phyloP scores from a whole-genome alignment of 352 stramenopile genomes.

The Phytophthora fragariae region DNA sequence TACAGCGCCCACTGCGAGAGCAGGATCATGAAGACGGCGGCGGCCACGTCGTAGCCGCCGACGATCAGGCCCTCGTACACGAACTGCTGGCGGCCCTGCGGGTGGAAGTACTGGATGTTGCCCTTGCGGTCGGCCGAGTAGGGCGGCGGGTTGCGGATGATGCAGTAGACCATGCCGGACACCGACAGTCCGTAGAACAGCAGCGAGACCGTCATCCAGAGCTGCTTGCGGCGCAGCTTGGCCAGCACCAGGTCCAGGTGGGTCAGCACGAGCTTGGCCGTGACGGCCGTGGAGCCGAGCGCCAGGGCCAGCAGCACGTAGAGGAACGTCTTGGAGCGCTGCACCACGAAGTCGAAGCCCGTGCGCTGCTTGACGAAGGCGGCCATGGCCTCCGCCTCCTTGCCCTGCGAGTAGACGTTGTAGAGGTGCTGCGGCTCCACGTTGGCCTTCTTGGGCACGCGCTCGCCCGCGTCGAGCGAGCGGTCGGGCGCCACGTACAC shows the following conservation, averaged over 20 bases:
- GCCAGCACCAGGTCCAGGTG: conserved; percentile 77
- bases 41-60: conserved; percentile 69
- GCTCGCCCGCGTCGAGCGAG: conserved; percentile 57
- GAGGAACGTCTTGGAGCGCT: conserved; percentile 75
- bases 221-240: conserved; percentile 80
- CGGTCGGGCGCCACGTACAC: conserved; percentile 78
- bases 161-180: conserved; percentile 91
- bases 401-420: conserved; percentile 83
- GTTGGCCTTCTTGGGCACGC: conserved; percentile 59
- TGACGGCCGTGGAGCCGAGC: conserved; percentile 46
- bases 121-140: conserved; percentile 78
- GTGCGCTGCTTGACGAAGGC: conserved; percentile 85
- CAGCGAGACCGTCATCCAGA: conserved; percentile 90
- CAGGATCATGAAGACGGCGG: conserved; percentile 78
- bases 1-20: conserved; percentile 88
- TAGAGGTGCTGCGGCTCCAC: conserved; percentile 67
- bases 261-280: conserved; percentile 65
- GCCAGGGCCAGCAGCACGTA: conserved; percentile 53
- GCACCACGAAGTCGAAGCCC: conserved; percentile 77
- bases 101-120: conserved; percentile 90
- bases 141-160: conserved; percentile 85
- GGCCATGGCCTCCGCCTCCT: conserved; percentile 71
- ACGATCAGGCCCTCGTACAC: conserved; percentile 88
- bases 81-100: conserved; percentile 83
- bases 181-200: conserved; percentile 90